These are phyloP conservation scores for Podospora appendiculata DNA, from an alignment of 495 filamentous ascomycete species.

Conservation along the genomic window DNA sequence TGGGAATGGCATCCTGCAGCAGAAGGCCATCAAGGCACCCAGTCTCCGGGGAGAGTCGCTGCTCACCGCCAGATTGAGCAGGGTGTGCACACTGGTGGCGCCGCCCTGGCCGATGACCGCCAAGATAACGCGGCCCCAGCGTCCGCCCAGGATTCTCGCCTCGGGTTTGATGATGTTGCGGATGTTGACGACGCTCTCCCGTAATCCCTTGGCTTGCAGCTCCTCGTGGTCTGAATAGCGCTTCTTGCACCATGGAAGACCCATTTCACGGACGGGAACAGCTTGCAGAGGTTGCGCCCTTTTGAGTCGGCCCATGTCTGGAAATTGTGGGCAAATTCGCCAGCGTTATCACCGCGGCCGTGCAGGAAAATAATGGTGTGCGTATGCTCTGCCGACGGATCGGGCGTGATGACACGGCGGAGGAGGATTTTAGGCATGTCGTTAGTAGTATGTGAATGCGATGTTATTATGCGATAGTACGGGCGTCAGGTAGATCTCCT, in stretches of 20 bases:
- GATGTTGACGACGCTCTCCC: slow-evolving; percentile 15
- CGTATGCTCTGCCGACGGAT: slow-evolving; percentile 29
- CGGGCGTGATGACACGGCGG: too few species aligned
- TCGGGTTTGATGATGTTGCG: slow-evolving; percentile 17
- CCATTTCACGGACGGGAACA: slow-evolving; percentile 29
- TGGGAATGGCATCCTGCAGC: slow-evolving; percentile 47
- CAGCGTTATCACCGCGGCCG: slow-evolving; percentile 47
- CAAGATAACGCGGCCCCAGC: slow-evolving; percentile 26
- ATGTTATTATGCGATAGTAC: too few species aligned
- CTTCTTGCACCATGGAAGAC: slow-evolving; percentile 42
- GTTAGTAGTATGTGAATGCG: too few species aligned
- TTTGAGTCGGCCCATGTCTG: slow-evolving; percentile 22
- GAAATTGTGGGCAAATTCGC: slow-evolving; percentile 43
- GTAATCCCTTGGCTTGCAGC: slow-evolving; percentile 22
- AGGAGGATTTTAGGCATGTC: too few species aligned
- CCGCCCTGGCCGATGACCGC: slow-evolving; percentile 29
- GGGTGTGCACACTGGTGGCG: slow-evolving; percentile 36
- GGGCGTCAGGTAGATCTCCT: too few species aligned
- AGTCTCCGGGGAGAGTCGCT: slow-evolving; percentile 9
- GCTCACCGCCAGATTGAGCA: slow-evolving; percentile 24
- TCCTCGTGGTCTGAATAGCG: slow-evolving; percentile 28
- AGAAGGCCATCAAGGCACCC: slow-evolving; percentile 47
- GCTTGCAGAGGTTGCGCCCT: slow-evolving; percentile 18
- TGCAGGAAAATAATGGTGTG: slow-evolving; percentile 56
- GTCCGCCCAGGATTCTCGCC: slow-evolving; percentile 16